Evolutionary conservation across 768 basidiomycete species (phyloP), one percentile per base, ranked within the genome.

Genomic region (Sporobolomyces pararoseus): DNA sequence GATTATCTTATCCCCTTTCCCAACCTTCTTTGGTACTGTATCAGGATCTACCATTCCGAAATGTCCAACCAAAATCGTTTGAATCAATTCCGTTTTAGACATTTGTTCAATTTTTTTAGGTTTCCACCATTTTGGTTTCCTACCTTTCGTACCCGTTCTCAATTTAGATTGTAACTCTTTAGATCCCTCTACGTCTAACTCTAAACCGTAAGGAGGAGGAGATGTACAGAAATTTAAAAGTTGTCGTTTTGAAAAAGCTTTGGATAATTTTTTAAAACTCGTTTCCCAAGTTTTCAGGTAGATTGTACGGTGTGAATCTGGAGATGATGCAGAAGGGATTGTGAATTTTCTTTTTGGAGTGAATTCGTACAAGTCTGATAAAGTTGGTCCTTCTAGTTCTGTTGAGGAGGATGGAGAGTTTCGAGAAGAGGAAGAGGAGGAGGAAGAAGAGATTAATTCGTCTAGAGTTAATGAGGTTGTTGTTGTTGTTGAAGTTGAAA

Each of bases 201-300:
- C 39, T 42, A 9, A 17, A 27, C 50, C 25, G 16, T 4, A 9
- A 16, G 31, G 17, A 35, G 53, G 16, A 12, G 27, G 29, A 21
- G 37, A 39, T 2, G 47, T 23, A 2, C 19, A 29, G 51, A 35
- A 13, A 23, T 46, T 4, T 7, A 34, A 19, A 12, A 70, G 31
- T 49, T 74, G 72, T 7, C 23, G 32, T 54, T 68, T 70, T 19
- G 32, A 65, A 62, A 74, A 74, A 5, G 72, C 64, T 4, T 34
- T n/a, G 37, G 42, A 21, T 46, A 74, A 1, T 2, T 23, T 12
- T 6, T 7, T 0, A 31, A 12, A 21, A 7, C 63, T 37, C 10
- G 5, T 16, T 19, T 55, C 46, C 58, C 63, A 74, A 9, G 25
- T 2, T 19, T 58, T 31, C 7, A 2, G 17, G 68, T 74, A 74